A percentile compares a stretch with the other conserved stretches of the same genome.
Evolutionary conservation across 306 rosid genomes (phyloP).

Genomic region (Begonia masoniana): DNA sequence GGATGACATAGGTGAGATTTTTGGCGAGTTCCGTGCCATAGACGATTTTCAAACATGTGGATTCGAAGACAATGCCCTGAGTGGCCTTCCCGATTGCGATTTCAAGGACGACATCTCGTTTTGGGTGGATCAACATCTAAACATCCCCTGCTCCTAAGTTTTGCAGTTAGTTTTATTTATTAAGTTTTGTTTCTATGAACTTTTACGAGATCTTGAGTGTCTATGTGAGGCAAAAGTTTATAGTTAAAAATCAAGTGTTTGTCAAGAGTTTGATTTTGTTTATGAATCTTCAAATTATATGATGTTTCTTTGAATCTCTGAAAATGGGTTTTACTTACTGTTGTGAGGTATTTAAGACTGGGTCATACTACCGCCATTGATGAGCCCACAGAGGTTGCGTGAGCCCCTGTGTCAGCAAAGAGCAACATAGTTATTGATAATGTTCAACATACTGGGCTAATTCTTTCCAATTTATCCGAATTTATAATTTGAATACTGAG

Average conservation of each 20-base stretch:
- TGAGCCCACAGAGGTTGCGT: too few relatives aligned
- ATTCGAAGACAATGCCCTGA: conserved; percentile 27
- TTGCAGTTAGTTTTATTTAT: conserved; percentile 21
- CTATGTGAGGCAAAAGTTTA: not conserved
- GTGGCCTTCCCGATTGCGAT: conserved; percentile 61
- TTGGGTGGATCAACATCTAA: conserved; percentile 56
- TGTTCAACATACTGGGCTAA: too few relatives aligned
- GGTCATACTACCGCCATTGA: too few relatives aligned
- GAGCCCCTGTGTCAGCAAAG: too few relatives aligned
- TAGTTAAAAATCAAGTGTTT: not conserved
- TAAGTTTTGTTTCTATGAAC: not conserved
- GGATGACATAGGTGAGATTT: conserved; percentile 21
- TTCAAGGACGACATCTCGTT: conserved; percentile 52
- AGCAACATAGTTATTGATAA: too few relatives aligned
- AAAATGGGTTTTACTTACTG: too few relatives aligned
- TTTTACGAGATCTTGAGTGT: not conserved
- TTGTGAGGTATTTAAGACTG: too few relatives aligned
- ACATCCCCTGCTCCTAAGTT: conserved; percentile 45
- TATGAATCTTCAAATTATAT: too few relatives aligned
- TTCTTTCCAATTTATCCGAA: too few relatives aligned
- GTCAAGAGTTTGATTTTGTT: not conserved
- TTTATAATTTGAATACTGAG: too few relatives aligned
- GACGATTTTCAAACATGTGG: conserved; percentile 31
- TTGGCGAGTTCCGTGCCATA: conserved; percentile 27
- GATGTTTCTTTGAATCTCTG: too few relatives aligned